Conservation (phyloP, 225 moss, liverwort and hornwort genomes). For the Rhytidiadelphus loreus region DNA sequence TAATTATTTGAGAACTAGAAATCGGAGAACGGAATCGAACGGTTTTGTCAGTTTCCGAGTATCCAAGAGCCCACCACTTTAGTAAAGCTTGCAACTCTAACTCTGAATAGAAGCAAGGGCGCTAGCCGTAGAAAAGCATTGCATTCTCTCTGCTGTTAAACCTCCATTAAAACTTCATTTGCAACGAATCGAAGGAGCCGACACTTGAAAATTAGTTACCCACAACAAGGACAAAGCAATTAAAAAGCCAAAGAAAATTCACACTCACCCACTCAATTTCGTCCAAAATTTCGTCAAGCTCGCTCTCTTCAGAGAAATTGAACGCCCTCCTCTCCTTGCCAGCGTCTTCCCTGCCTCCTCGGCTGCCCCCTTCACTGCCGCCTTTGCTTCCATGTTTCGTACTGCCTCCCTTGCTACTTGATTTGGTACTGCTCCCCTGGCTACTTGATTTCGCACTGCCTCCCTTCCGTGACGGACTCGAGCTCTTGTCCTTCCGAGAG, state of each 20-base stretch:
- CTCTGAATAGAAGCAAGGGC: background rate
- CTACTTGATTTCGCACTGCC: background rate
- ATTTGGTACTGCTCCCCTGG: background rate
- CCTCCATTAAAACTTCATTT: background rate
- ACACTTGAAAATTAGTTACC: background rate
- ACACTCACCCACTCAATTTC: slow-evolving; percentile 28
- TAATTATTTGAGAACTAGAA: background rate
- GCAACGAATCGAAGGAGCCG: background rate
- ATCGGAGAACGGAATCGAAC: background rate
- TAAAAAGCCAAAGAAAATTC: background rate
- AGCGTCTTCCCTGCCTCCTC: background rate
- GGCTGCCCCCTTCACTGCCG: background rate
- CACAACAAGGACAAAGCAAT: background rate
- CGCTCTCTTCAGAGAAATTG: slow-evolving; percentile 3
- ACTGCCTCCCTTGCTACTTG: background rate
- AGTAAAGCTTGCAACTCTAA: background rate
- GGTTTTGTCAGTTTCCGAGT: background rate
- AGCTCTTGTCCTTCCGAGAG: background rate
- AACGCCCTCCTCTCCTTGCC: slow-evolving; percentile 1
- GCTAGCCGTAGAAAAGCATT: background rate
- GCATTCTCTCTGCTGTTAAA: background rate
- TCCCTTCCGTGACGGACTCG: background rate
- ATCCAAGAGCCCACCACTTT: background rate
- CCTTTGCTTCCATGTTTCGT: background rate
- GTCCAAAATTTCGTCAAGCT: slow-evolving; percentile 32